Base-by-base conservation (phyloP, 768 basidiomycete species). In the Paxillus rubicundulus region DNA sequence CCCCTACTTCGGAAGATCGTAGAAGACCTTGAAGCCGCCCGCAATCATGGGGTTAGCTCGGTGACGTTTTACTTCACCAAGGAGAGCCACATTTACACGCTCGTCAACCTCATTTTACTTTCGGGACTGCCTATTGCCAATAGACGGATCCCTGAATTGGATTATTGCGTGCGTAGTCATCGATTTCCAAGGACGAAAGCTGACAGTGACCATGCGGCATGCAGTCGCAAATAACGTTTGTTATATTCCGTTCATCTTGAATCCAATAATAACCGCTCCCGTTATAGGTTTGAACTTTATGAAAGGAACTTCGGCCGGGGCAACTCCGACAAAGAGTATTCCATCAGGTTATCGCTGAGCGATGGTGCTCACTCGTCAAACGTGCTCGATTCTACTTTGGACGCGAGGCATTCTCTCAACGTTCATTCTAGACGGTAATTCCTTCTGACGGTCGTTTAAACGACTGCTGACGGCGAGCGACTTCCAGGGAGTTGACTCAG, bases 281-380 rank as follows among this genome's bases (percentile, higher is more conserved):
- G 9, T 20, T 37, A 21, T 59, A 86, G 80, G 12, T 85, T 87
- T 61, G 97, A 99, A 72, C 77, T 99, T 37, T 98, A 98, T 70
- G 97, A 99, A 70, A 84, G 95, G 43, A 89, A 90, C 66, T 82
- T 86, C 59, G 89, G 89, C 1, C 80, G 90, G 40, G 84, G 85
- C 28, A 90, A 91, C 63, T 89, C 90, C 13, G 89, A 94, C 73
- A 98, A 98, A 71, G 96, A 98, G 65, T 97, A 96, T 65, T 95
- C 94, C 12, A 92, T 98, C 70, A 86, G 84, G 59, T 75, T 99
- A 32, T 92, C 92, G 17, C 73, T 98, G 36, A 96, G 93, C 61
- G 95, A 98, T 70, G 97, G 97, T 17, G 97, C 97, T 16, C 97
- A 99, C 72, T 96, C 94, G 16, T 92, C 93, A 9, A 96, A 96